Evolutionary conservation across 371 early-diverging fungal genomes (phyloP).

Genomic region (Apophysomyces ossiformis): DNA sequence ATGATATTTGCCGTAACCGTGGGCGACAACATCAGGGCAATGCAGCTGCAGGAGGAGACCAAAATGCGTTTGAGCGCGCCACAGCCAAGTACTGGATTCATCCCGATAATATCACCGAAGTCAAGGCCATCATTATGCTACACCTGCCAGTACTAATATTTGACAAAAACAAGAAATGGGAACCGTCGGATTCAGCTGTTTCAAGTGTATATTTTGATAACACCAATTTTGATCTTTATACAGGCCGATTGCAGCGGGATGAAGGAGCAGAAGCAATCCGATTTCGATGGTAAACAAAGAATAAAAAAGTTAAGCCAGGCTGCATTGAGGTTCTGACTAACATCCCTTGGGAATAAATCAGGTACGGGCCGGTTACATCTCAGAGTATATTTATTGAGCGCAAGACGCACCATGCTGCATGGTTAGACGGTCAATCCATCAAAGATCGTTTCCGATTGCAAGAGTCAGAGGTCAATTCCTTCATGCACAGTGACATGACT

Average conservation of each 20-base stretch:
- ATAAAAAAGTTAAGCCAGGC: constrained; percentile 43
- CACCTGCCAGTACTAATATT: constrained; percentile 97
- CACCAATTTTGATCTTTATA: constrained; percentile 88
- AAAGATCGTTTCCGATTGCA: constrained; percentile 64
- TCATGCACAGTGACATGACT: constrained; percentile 83
- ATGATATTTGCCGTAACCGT: constrained; percentile 45
- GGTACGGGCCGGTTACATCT: constrained; percentile 74
- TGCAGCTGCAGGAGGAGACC: constrained; percentile 65
- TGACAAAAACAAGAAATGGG: constrained; percentile 60
- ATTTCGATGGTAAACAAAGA: constrained; percentile 86
- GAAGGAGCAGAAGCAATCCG: constrained; percentile 94
- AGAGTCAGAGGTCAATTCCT: constrained; percentile 46
- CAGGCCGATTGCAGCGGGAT: constrained; percentile 88
- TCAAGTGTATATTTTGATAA: constrained; percentile 97
- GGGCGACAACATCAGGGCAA: constrained; percentile 38
- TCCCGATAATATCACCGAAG: constrained; percentile 97
- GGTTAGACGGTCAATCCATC: constrained; percentile 94
- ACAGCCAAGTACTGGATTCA: constrained; percentile 99
- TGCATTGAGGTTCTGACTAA: constrained; percentile 36
- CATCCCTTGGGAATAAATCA: neutral
- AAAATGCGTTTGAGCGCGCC: constrained; percentile 82
- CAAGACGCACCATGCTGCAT: constrained; percentile 97
- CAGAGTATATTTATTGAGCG: constrained; percentile 92
- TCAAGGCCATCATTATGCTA: constrained; percentile 91
- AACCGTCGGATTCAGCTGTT: constrained; percentile 64